phyloP scores from a whole-genome alignment of 2,329 filamentous ascomycete species.

The Beauveria caledonica region DNA sequence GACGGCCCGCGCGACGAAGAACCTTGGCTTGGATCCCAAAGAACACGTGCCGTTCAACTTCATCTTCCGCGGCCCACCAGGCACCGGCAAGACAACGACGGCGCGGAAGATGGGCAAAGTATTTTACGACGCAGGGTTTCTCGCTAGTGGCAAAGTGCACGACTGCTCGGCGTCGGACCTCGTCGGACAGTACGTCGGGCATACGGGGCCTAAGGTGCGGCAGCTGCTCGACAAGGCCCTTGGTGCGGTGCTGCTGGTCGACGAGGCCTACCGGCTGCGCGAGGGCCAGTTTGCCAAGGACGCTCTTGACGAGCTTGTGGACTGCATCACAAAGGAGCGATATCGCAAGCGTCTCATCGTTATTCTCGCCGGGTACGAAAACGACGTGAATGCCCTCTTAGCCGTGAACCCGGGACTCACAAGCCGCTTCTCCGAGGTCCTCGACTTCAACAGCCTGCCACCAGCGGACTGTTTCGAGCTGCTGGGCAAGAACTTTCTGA shows the following conservation, averaged over 20 bases:
- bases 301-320: constrained; percentile 45
- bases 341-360: constrained; percentile 54
- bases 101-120: constrained; percentile 68
- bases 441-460: constrained; percentile 45
- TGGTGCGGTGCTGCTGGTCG: constrained; percentile 61
- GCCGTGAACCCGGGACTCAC: constrained; percentile 53
- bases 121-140: constrained; percentile 66
- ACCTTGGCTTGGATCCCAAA: constrained; percentile 19
- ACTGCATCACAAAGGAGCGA: constrained; percentile 43
- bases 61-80: constrained; percentile 56
- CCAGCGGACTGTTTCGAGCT: constrained; percentile 31
- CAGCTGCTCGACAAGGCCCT: constrained; percentile 50
- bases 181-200: constrained; percentile 59
- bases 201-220: constrained; percentile 60
- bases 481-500: constrained; percentile 30
- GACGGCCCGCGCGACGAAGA: constrained; percentile 25
- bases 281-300: constrained; percentile 50
- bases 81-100: constrained; percentile 65
- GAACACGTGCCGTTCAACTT: constrained; percentile 57
- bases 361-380: constrained; percentile 61
- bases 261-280: constrained; percentile 60
- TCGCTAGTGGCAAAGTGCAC: constrained; percentile 50
- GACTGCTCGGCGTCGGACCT: constrained; percentile 63
- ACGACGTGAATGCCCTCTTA: constrained; percentile 57
- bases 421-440: constrained; percentile 54